Evolutionary conservation across 192 early-diverging fungal species (phyloP).

Genomic region (Helicostylum pulchrum): DNA sequence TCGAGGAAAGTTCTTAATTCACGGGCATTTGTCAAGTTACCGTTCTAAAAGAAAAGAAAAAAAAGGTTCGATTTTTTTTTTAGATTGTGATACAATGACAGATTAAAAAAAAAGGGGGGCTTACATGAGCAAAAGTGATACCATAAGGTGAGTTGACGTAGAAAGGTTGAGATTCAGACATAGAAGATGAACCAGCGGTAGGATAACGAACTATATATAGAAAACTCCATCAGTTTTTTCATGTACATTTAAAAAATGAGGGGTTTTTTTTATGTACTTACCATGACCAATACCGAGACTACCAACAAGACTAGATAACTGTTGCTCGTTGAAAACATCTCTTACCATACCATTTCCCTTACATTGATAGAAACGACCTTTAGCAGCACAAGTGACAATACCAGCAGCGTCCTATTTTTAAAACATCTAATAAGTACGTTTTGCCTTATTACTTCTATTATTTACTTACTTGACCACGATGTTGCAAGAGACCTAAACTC

Average conservation of each 20-base stretch:
- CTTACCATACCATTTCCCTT: conserved; percentile 99
- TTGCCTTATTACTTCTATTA: not conserved
- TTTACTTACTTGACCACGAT: conserved; percentile 91
- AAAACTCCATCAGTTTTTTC: conserved; percentile 4
- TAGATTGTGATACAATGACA: not conserved
- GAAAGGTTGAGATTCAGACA: conserved; percentile 97
- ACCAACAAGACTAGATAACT: conserved; percentile 77
- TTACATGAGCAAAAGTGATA: conserved; percentile 90
- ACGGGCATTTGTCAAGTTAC: conserved; percentile 93
- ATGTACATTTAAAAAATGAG: not conserved
- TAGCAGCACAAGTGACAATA: conserved; percentile 95
- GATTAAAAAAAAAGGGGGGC: not conserved
- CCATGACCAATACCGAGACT: conserved; percentile 96
- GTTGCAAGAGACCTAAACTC: conserved; percentile 91
- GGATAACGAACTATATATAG: conserved; percentile 85
- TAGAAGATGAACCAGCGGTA: conserved; percentile 95
- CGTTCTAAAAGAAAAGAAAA: conserved; percentile 64
- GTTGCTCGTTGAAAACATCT: conserved; percentile 87
- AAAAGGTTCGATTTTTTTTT: conserved; percentile 9
- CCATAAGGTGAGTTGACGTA: conserved; percentile 99
- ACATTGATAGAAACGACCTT: conserved; percentile 96
- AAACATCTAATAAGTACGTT: not conserved
- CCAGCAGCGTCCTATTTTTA: conserved; percentile 91
- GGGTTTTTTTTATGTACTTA: conserved; percentile 42
- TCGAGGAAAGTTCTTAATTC: conserved; percentile 90